These are phyloP conservation scores for Nakazawaea molendinolei DNA, from an alignment of 805 yeast genomes.

Conservation along the genomic window DNA sequence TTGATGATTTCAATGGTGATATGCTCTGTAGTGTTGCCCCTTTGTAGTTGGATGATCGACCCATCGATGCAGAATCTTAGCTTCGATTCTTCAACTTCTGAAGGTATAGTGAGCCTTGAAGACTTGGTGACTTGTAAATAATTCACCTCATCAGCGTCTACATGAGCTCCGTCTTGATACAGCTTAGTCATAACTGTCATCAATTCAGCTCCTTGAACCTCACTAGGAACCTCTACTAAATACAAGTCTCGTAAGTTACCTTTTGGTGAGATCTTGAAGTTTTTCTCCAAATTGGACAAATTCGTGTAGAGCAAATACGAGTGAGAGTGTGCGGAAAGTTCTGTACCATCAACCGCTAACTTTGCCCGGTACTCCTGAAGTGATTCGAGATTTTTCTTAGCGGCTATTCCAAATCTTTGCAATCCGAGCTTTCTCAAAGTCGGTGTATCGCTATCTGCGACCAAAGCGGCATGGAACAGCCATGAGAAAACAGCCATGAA, in stretches of 20 bases:
- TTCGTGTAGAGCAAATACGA: conserved; percentile 57
- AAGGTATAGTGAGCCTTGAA: background rate
- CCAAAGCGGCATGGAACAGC: conserved; percentile 82
- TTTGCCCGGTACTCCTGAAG: conserved; percentile 49
- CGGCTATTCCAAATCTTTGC: conserved; percentile 67
- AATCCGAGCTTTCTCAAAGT: conserved; percentile 59
- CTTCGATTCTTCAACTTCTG: conserved; percentile 23
- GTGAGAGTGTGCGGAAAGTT: conserved; percentile 22
- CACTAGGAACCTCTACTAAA: conserved; percentile 42
- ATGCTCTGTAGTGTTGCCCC: background rate
- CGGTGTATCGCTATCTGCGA: conserved; percentile 71
- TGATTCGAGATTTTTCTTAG: conserved; percentile 39
- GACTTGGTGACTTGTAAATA: conserved; percentile 29
- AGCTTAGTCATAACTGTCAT: conserved; percentile 52
- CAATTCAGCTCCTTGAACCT: conserved; percentile 28
- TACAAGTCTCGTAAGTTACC: conserved; percentile 37
- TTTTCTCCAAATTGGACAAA: conserved; percentile 50
- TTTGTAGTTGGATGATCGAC: conserved; percentile 28
- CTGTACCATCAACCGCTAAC: conserved; percentile 15
- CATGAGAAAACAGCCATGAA: conserved; percentile 69
- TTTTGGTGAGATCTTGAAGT: conserved; percentile 56
- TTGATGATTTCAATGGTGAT: conserved; percentile 3
- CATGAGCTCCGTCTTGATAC: conserved; percentile 51
- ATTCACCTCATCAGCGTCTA: conserved; percentile 38
- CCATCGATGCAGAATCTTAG: conserved; percentile 69